Evolutionary conservation across 73 alveolate species (phyloP).

Genomic region (Paramecium tetraurelia): DNA sequence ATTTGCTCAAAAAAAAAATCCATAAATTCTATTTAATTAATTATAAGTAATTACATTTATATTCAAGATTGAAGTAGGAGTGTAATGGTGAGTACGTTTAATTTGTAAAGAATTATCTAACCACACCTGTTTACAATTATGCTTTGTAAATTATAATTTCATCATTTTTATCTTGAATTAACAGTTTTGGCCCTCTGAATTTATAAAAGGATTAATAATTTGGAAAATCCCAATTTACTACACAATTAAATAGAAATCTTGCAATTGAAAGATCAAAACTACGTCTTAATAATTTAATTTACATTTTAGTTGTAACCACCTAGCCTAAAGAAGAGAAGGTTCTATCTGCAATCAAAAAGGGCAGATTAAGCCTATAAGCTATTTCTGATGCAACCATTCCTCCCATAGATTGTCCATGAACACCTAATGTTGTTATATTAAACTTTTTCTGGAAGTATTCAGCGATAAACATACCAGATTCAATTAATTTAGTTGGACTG

Average conservation of each 20-base stretch:
- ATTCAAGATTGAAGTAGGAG: neutral
- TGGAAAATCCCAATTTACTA: neutral
- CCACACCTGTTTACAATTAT: neutral
- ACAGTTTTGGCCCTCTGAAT: neutral
- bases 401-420: conserved; percentile 77
- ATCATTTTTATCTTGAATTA: neutral
- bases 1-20: neutral
- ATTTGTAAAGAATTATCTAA: neutral
- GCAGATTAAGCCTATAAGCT: conserved; percentile 9
- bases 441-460: conserved; percentile 62
- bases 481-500: conserved; percentile 56
- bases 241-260: neutral
- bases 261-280: neutral
- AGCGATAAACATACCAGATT: conserved; percentile 62
- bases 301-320: neutral
- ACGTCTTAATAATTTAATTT: neutral
- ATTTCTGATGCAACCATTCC: conserved; percentile 74
- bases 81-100: neutral
- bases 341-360: conserved; percentile 2
- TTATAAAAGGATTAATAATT: neutral
- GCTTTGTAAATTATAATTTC: neutral
- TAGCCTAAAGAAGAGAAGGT: conserved; percentile 29
- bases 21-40: neutral
- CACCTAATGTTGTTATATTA: conserved; percentile 55
- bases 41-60: neutral